Percentiles rank a stretch among this genome's conserved stretches.
phyloP scores from a whole-genome alignment of 352 stramenopile genomes.

The Elongisporangium undulatum region DNA sequence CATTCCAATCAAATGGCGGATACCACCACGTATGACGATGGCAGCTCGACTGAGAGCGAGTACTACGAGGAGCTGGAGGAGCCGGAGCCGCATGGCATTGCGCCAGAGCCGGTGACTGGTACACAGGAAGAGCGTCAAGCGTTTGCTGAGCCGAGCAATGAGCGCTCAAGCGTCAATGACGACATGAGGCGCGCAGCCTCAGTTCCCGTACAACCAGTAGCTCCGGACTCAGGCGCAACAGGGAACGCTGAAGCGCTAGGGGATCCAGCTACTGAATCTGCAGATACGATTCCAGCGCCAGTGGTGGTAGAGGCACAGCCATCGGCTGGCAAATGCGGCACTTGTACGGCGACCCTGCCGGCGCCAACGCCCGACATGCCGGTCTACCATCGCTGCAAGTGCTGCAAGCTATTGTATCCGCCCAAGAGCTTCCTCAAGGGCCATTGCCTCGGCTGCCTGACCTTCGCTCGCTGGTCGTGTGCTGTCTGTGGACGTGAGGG shows the following conservation, averaged over 20 bases:
- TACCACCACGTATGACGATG: constrained; percentile 10
- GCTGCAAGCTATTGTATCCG: background rate
- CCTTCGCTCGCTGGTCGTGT: background rate
- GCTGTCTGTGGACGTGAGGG: background rate
- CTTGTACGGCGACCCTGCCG: background rate
- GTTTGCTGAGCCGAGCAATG: background rate
- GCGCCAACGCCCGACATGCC: background rate
- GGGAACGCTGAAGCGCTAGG: background rate
- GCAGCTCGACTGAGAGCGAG: constrained; percentile 25
- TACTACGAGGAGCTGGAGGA: constrained; percentile 8
- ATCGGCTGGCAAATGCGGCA: background rate
- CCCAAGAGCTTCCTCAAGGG: background rate
- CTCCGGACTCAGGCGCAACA: background rate
- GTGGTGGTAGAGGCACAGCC: background rate
- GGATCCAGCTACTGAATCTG: background rate
- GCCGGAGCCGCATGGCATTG: background rate
- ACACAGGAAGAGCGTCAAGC: background rate
- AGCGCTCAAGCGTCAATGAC: background rate
- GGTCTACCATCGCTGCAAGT: background rate
- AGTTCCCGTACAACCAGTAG: background rate
- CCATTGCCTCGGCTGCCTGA: background rate
- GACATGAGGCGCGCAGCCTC: background rate
- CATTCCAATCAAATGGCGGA: too few relatives aligned
- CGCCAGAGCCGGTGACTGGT: background rate
- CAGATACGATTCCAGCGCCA: background rate